Conservation (phyloP, 163 green algal genomes). For the Scenedesmus sp. region DNA sequence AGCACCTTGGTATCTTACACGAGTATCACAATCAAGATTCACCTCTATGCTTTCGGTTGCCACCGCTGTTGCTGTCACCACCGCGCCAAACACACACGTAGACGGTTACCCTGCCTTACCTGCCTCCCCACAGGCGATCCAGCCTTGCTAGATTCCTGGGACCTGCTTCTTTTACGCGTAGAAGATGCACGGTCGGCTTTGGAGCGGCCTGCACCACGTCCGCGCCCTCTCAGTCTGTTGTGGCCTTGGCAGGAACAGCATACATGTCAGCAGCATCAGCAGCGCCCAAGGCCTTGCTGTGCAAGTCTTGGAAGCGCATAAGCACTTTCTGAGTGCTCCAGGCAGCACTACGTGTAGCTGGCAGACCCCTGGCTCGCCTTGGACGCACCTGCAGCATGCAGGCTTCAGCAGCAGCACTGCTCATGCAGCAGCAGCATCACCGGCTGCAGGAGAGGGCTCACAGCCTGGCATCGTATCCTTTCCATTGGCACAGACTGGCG, state of each 20-base stretch:
- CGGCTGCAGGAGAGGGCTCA: neutral
- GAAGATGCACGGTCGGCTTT: neutral
- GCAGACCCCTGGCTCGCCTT: neutral
- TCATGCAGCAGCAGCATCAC: neutral
- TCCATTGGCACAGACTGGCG: conserved; percentile 88
- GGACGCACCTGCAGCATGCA: conserved; percentile 3
- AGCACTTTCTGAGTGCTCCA: neutral
- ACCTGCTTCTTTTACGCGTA: neutral
- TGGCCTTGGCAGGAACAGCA: neutral
- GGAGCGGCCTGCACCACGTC: neutral
- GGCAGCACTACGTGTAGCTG: neutral
- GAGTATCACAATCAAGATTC: neutral
- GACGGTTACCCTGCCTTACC: neutral
- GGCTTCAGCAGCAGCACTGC: neutral
- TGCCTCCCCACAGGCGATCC: neutral
- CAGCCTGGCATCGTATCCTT: conserved; percentile 58
- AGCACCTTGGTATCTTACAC: neutral
- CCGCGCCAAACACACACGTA: neutral
- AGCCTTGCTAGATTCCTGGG: neutral
- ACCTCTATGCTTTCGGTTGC: neutral
- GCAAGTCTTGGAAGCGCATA: neutral
- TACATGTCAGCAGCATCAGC: neutral
- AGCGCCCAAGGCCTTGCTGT: neutral
- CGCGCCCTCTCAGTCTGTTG: neutral
- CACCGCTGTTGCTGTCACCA: neutral